Evolutionary conservation across 306 rosid genomes (phyloP).

Genomic region (Purshia tridentata): DNA sequence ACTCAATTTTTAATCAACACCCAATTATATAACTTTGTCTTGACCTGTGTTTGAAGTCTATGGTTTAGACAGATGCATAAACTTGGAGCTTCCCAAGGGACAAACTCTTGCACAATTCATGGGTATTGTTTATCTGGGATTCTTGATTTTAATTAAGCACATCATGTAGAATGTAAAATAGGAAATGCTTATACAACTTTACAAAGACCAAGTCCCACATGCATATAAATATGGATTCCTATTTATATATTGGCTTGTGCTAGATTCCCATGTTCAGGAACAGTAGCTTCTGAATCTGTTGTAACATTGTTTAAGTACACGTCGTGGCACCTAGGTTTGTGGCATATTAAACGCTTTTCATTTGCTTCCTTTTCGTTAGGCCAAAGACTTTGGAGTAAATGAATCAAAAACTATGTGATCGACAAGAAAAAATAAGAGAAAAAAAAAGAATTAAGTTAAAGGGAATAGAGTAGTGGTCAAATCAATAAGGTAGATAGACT

Average conservation of each 20-base stretch:
- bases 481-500: conserved; percentile 2
- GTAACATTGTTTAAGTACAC: conserved; percentile 21
- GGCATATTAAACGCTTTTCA: not conserved
- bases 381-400: no score
- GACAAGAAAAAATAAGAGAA: no score
- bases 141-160: conserved; percentile 20
- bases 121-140: conserved; percentile 28
- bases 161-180: conserved; percentile 20
- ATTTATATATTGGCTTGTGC: conserved; percentile 14
- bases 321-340: conserved; percentile 25
- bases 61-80: conserved; percentile 30
- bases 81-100: conserved; percentile 45
- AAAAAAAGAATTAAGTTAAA: not conserved
- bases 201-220: conserved; percentile 32
- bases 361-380: not conserved
- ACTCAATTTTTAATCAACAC: conserved; percentile 23
- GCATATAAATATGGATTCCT: conserved; percentile 3
- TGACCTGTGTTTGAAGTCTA: conserved; percentile 31
- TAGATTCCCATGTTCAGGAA: conserved; percentile 34
- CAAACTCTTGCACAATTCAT: conserved; percentile 34
- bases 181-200: conserved; percentile 22
- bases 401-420: no score
- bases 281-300: conserved; percentile 18
- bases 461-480: not conserved
- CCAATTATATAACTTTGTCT: conserved; percentile 33